These are phyloP conservation scores for Verbena officinalis DNA, from an alignment of 257 asterid species.

Conservation along the genomic window DNA sequence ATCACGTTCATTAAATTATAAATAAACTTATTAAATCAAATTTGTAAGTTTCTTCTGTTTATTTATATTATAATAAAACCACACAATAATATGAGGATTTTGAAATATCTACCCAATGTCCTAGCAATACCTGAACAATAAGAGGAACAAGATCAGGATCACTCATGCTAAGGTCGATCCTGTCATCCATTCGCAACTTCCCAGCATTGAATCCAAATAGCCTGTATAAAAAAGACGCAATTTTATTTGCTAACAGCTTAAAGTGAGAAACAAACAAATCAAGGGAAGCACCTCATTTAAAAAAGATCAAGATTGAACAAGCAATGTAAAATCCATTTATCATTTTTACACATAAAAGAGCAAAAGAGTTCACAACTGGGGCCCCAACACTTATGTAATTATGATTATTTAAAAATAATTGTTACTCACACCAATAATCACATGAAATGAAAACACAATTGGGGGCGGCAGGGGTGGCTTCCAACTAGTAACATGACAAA, in stretches of 20 bases:
- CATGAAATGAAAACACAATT: neutral
- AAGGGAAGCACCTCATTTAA: conserved; percentile 23
- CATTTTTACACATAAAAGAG: neutral
- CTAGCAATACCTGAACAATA: conserved; percentile 73
- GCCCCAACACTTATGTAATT: neutral
- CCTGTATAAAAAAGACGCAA: conserved; percentile 50
- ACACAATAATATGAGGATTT: too few species aligned
- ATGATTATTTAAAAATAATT: neutral
- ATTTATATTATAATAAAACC: too few species aligned
- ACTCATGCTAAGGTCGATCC: conserved; percentile 94
- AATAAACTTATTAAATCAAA: too few species aligned
- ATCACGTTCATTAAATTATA: too few species aligned
- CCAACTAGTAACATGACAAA: neutral
- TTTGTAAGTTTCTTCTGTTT: too few species aligned
- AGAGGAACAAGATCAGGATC: conserved; percentile 97
- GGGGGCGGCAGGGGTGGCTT: conserved; percentile 1
- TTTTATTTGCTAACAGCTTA: conserved; percentile 5
- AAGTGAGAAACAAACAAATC: conserved; percentile 13
- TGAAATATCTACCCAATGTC: conserved; percentile 20
- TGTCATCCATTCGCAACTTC: conserved; percentile 88
- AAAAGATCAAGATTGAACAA: conserved; percentile 9
- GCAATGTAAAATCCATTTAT: neutral
- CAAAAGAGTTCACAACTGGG: neutral
- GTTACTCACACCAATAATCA: neutral
- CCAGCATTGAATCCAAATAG: conserved; percentile 81